Percentiles rank a stretch among this genome's conserved stretches.
phyloP scores from a whole-genome alignment of 768 basidiomycete genomes.

The Russula lepida region DNA sequence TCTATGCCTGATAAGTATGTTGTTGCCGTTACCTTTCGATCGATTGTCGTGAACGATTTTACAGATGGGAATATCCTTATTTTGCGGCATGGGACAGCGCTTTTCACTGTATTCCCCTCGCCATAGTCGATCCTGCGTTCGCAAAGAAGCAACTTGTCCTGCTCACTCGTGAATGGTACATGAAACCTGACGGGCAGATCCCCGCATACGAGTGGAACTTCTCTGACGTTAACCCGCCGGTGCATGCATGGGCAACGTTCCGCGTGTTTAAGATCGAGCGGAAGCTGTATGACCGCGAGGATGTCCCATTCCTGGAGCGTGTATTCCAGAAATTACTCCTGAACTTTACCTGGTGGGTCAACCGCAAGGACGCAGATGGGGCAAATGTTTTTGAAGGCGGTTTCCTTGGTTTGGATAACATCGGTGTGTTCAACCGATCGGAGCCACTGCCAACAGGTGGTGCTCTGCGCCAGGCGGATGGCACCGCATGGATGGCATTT shows the following conservation, averaged over 20 bases:
- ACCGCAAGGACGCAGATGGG: slow-evolving; percentile 91
- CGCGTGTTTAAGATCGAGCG: slow-evolving; percentile 99
- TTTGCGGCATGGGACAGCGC: slow-evolving; percentile 98
- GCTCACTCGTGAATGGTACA: slow-evolving; percentile 97
- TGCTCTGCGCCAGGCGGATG: slow-evolving; percentile 89
- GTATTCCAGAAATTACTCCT: slow-evolving; percentile 96
- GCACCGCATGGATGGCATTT: slow-evolving; percentile 99
- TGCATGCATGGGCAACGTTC: slow-evolving; percentile 99
- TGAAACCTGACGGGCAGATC: slow-evolving; percentile 97
- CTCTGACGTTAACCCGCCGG: slow-evolving; percentile 95
- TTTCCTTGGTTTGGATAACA: slow-evolving; percentile 96
- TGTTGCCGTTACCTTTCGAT: not conserved
- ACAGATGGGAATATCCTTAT: slow-evolving; percentile 96
- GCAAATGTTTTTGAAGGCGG: slow-evolving; percentile 98
- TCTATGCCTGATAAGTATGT: slow-evolving; percentile 98
- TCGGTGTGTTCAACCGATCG: slow-evolving; percentile 95
- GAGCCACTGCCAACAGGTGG: slow-evolving; percentile 96
- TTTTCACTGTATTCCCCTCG: slow-evolving; percentile 98
- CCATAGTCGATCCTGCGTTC: slow-evolving; percentile 89
- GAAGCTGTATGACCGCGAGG: slow-evolving; percentile 86
- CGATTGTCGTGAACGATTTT: slow-evolving; percentile 9
- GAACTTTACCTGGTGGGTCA: slow-evolving; percentile 99
- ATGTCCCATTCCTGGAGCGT: slow-evolving; percentile 86
- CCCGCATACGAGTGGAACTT: slow-evolving; percentile 99
- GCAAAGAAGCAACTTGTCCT: slow-evolving; percentile 97